Evolutionary conservation across 1,139 yeast genomes (phyloP), one percentile per base, ranked within the genome.

Genomic region (Saccharomyces hybrid): DNA sequence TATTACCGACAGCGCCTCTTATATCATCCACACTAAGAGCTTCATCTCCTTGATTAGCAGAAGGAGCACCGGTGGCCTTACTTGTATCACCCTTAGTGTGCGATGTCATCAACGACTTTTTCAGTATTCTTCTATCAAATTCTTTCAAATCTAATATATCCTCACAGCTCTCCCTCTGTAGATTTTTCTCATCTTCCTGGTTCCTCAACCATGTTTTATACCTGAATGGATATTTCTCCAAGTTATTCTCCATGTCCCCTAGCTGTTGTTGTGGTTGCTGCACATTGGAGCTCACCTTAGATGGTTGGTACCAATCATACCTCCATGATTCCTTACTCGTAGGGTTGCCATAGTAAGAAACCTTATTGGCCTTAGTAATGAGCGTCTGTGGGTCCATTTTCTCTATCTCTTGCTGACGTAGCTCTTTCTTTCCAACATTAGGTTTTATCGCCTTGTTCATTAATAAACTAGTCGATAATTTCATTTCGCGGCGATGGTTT

Each of bases 1-100:
- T 78, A 26, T 66, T 66, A 13, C 84, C 85, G 7, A 82, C 86
- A 9, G 87, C 87, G 26, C 85, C 85, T 63, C 85, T 76, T 48
- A 82, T 82, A 61, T 81, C 86, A 9, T 78, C 82, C 52, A 77
- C 81, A 3, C 81, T 73, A 52, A 81, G 67, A 1, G 78, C 79
- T 27, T 70, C 62, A 8, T 56, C 48, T 51, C 55, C n/a, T 14
- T 38, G 25, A n/a, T 20, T 38, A 38, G 44, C 8, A 14, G 44
- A 38, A 38, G 44, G 44, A 38, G 26, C 44, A 9, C 44, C 25
- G 9, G 7, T 34, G 42, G 42, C 5, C 13, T 9, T 38, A 38
- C 11, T 38, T n/a, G 25, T 38, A 9, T 38, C 44, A 5, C 44
- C 44, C 20, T 38, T 38, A 38, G 9, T 20, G 44, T 38, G 44